A percentile compares a stretch with the other conserved stretches of the same genome.
These are phyloP conservation scores for Gymnopus androsaceus DNA, from an alignment of 1,284 basidiomycete species.

Conservation along the genomic window DNA sequence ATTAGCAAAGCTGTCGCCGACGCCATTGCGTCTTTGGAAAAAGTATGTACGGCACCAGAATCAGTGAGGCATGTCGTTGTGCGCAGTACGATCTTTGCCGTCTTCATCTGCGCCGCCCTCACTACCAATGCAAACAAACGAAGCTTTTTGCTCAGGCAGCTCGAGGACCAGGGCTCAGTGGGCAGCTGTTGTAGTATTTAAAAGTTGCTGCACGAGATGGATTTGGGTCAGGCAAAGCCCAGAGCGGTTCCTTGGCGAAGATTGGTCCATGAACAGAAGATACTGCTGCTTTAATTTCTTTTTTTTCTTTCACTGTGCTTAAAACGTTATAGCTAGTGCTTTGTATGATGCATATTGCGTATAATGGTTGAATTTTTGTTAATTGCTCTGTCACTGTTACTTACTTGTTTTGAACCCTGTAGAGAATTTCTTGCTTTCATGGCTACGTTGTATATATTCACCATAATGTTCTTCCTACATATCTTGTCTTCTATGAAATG, in stretches of 20 bases:
- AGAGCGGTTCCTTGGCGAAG: slow-evolving; percentile 62
- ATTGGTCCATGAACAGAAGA: slow-evolving; percentile 48
- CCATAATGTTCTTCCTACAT: no score
- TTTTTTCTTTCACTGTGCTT: no score
- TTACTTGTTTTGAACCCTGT: no score
- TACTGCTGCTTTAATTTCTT: slow-evolving; percentile 75
- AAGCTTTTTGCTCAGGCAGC: slow-evolving; percentile 44
- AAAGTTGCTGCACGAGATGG: slow-evolving; percentile 65
- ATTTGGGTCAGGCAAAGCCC: slow-evolving; percentile 22
- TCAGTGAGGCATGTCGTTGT: slow-evolving; percentile 59
- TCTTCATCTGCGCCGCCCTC: slow-evolving; percentile 74
- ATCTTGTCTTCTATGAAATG: no score
- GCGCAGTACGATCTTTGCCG: slow-evolving; percentile 75
- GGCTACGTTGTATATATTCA: no score
- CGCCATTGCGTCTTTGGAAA: slow-evolving; percentile 53
- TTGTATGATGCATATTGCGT: no score
- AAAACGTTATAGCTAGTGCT: no score
- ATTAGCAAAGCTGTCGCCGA: slow-evolving; percentile 56
- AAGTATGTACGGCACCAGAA: slow-evolving; percentile 38
- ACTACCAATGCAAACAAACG: slow-evolving; percentile 53
- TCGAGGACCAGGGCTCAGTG: slow-evolving; percentile 48
- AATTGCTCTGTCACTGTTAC: no score
- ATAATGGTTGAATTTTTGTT: no score
- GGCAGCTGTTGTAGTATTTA: slow-evolving; percentile 59
- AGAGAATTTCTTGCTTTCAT: no score